phyloP scores from a whole-genome alignment of 768 basidiomycete species.

The Hypholoma fasciculare region DNA sequence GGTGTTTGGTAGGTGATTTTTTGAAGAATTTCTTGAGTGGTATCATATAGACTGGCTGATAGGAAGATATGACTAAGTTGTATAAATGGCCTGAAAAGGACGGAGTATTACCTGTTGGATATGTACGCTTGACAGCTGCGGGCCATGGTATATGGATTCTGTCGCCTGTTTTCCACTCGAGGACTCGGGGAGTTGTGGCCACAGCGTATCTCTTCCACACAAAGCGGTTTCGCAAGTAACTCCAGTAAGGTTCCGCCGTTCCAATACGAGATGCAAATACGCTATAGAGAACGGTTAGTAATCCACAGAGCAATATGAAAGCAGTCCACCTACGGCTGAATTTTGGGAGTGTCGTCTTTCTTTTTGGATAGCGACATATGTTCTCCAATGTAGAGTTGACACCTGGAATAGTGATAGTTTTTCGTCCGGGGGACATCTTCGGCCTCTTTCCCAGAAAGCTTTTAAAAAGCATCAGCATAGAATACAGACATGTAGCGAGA shows the following conservation, averaged over 20 bases:
- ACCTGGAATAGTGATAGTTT: conserved; percentile 74
- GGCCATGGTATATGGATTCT: conserved; percentile 74
- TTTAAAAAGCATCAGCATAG: conserved; percentile 1
- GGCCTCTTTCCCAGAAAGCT: conserved; percentile 11
- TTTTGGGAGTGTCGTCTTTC: conserved; percentile 31
- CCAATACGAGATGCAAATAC: conserved; percentile 78
- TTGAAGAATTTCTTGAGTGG: conserved; percentile 56
- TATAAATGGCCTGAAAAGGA: neutral
- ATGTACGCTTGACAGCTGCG: conserved; percentile 36
- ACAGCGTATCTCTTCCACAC: conserved; percentile 76
- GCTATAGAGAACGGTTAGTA: conserved; percentile 34
- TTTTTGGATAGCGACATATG: conserved; percentile 54
- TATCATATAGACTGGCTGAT: conserved; percentile 65
- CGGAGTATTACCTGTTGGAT: conserved; percentile 44
- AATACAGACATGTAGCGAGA: conserved; percentile 4
- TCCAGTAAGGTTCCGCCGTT: conserved; percentile 61
- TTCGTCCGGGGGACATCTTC: conserved; percentile 37
- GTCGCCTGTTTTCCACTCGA: conserved; percentile 35
- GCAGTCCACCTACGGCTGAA: conserved; percentile 44
- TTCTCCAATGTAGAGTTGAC: conserved; percentile 76
- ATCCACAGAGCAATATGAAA: conserved; percentile 2
- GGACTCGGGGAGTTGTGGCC: conserved; percentile 59
- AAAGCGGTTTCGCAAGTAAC: conserved; percentile 51
- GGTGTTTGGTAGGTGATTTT: conserved; percentile 75
- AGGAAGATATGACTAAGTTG: conserved; percentile 2